Evolutionary conservation across 2,329 filamentous ascomycete species (phyloP).

Genomic region (Thielaviopsis ethacetica): DNA sequence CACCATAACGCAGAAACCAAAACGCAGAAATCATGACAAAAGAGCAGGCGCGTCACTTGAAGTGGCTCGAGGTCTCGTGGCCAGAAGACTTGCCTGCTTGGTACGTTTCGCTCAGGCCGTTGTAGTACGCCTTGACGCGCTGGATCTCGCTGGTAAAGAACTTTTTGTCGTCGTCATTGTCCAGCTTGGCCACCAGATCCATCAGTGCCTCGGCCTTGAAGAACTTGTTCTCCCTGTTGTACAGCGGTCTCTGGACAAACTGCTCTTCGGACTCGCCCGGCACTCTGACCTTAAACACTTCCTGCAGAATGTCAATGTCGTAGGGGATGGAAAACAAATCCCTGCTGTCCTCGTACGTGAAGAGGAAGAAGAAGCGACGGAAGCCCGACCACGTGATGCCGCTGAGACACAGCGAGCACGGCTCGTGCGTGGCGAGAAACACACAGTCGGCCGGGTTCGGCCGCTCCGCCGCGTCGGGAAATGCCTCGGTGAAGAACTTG

Average conservation of each 20-base stretch:
- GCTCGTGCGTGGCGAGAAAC: slow-evolving; percentile 43
- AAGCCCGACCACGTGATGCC: slow-evolving; percentile 43
- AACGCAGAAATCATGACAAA: not conserved
- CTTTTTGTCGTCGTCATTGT: slow-evolving; percentile 19
- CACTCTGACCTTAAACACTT: slow-evolving; percentile 34
- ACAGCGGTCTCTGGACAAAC: slow-evolving; percentile 26
- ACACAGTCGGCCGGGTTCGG: slow-evolving; percentile 31
- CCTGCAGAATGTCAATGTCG: slow-evolving; percentile 39
- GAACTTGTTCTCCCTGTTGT: slow-evolving; percentile 40
- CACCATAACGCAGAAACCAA: not conserved
- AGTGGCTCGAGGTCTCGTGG: slow-evolving; percentile 29
- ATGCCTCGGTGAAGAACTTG: slow-evolving; percentile 30
- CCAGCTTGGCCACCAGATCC: slow-evolving; percentile 24
- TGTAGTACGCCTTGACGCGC: slow-evolving; percentile 33
- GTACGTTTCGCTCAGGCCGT: slow-evolving; percentile 29
- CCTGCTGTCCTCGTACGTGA: slow-evolving; percentile 41
- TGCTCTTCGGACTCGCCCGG: slow-evolving; percentile 22
- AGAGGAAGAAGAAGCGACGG: slow-evolving; percentile 38
- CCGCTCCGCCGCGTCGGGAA: slow-evolving; percentile 21
- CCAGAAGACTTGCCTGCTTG: slow-evolving; percentile 30
- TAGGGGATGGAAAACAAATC: slow-evolving; percentile 39
- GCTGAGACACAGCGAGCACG: slow-evolving; percentile 40
- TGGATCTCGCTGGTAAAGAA: slow-evolving; percentile 25
- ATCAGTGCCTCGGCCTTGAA: slow-evolving; percentile 27
- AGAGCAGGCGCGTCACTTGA: slow-evolving; percentile 22